These are phyloP conservation scores for Grosmannia clavigera DNA, from an alignment of 2,329 filamentous ascomycete genomes.

Conservation along the genomic window DNA sequence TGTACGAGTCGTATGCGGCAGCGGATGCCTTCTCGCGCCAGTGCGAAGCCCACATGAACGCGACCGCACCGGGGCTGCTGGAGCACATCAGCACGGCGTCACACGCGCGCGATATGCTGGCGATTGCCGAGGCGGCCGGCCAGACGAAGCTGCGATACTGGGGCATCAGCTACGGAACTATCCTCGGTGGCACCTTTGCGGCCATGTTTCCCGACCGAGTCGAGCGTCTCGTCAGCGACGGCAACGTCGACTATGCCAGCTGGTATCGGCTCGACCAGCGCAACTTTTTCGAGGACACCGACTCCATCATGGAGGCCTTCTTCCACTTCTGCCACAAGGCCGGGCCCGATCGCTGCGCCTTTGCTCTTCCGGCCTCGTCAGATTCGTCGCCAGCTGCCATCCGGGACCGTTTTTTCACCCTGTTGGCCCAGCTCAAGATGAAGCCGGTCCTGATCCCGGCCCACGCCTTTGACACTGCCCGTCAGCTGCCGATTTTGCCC, in stretches of 20 bases:
- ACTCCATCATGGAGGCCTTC: conserved; percentile 39
- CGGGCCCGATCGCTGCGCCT: conserved; percentile 32
- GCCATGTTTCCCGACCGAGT: conserved; percentile 38
- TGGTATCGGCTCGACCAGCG: conserved; percentile 33
- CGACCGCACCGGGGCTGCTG: conserved; percentile 21
- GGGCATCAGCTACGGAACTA: conserved; percentile 42
- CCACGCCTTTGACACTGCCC: conserved; percentile 12
- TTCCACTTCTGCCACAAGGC: conserved; percentile 39
- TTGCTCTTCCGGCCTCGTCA: conserved; percentile 21
- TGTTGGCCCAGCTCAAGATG: conserved; percentile 28
- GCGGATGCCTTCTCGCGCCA: conserved; percentile 27
- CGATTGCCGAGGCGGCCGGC: conserved; percentile 29
- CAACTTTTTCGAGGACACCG: conserved; percentile 38
- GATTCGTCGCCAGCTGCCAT: conserved; percentile 20
- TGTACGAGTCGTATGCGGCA: conserved; percentile 31
- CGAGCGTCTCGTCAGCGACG: conserved; percentile 36
- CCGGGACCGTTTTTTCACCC: conserved; percentile 22
- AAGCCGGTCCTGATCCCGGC: conserved; percentile 29
- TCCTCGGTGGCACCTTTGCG: conserved; percentile 38
- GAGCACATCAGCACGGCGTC: conserved; percentile 29
- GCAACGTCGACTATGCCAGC: conserved; percentile 39
- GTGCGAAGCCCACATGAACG: conserved; percentile 28
- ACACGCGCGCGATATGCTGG: conserved; percentile 33
- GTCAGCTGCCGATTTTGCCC: conserved; percentile 25
- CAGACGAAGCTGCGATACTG: conserved; percentile 34